phyloP scores from a whole-genome alignment of 176 grass and related monocot genomes.

The Rhynchospora pubera region DNA sequence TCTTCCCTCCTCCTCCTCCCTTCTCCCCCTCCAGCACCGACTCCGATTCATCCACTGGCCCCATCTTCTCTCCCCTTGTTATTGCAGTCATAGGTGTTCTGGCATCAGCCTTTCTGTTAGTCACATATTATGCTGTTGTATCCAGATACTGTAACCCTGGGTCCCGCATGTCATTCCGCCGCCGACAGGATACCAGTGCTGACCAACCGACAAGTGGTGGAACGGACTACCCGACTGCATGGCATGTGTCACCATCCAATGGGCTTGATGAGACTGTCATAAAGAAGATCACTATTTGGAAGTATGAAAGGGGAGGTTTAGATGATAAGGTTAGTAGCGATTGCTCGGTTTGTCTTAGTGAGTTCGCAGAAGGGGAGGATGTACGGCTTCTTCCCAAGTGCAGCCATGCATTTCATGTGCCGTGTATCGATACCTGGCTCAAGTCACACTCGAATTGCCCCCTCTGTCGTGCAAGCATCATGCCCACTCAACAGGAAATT shows the following conservation, averaged over 20 bases:
- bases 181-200: not conserved
- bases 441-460: slow-evolving; percentile 88
- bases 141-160: slow-evolving; percentile 81
- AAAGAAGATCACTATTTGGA: slow-evolving; percentile 72
- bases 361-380: slow-evolving; percentile 78
- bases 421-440: slow-evolving; percentile 95
- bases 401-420: slow-evolving; percentile 85
- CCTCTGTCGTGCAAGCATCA: slow-evolving; percentile 74
- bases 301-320: slow-evolving; percentile 44
- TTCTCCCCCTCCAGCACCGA: slow-evolving; percentile 39
- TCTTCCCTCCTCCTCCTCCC: slow-evolving; percentile 75
- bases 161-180: slow-evolving; percentile 32
- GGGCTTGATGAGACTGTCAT: slow-evolving; percentile 74
- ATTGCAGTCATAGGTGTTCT: slow-evolving; percentile 98
- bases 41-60: slow-evolving; percentile 42
- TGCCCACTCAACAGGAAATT: slow-evolving; percentile 16
- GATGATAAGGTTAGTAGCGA: slow-evolving; percentile 48
- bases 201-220: not conserved
- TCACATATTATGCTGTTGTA: slow-evolving; percentile 89
- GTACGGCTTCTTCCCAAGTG: slow-evolving; percentile 85
- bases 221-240: slow-evolving; percentile 27
- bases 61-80: slow-evolving; percentile 77
- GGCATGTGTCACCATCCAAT: slow-evolving; percentile 35
- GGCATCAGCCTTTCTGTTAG: slow-evolving; percentile 71
- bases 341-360: slow-evolving; percentile 90